Base-by-base conservation (phyloP, 1,284 basidiomycete species). In the Quambalaria eucalypti region DNA sequence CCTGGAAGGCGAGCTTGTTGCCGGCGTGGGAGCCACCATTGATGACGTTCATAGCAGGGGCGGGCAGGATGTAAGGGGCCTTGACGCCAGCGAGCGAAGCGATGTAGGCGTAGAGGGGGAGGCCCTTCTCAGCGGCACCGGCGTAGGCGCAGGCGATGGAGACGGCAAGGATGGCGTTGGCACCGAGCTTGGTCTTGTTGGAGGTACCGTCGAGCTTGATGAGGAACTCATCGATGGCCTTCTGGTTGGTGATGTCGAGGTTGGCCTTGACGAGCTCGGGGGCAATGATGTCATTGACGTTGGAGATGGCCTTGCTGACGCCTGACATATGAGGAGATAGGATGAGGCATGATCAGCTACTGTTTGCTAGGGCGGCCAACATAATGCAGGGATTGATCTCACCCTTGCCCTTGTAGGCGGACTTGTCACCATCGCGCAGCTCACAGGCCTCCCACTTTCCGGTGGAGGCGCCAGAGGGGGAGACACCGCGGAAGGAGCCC, bases 11-110 rank as follows among this genome's bases (percentile, higher is more conserved):
- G 91, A 99, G 88, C 78, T 92, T 90, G 84, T 99, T 99, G 57
- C 95, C 95, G 57, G 95, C 95, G 79, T 99, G 95, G 65, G 91
- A 96, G 66, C 95, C 95, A 79, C 95, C 95, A 81, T 99, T 99
- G 83, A 99, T 98, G 75, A 99, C 95, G 80, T 99, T 99, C 88
- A 85, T 53, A 91, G 95, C 77, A 79, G 82, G 69, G 36, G 69
- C 65, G 29, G 92, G 92, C 71, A 96, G 86, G 58, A 90, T 81
- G 52, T 54, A 54, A 47, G 93, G 93, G 57, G 88, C 82, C 79
- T 90, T 88, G 79, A 95, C 83, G 70, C 92, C 91, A 59, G 93
- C 88, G 68, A 99, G 86, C 65, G 89, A 85, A 53, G 92, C 93
- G 69, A 98, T 84, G 83, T 97, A 90, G 78, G 89, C 85, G 84